A percentile compares a stretch with the other conserved stretches of the same genome.
These are phyloP conservation scores for Microbotryum lychnidis-dioicae DNA, from an alignment of 1,284 basidiomycete genomes.

Conservation along the genomic window DNA sequence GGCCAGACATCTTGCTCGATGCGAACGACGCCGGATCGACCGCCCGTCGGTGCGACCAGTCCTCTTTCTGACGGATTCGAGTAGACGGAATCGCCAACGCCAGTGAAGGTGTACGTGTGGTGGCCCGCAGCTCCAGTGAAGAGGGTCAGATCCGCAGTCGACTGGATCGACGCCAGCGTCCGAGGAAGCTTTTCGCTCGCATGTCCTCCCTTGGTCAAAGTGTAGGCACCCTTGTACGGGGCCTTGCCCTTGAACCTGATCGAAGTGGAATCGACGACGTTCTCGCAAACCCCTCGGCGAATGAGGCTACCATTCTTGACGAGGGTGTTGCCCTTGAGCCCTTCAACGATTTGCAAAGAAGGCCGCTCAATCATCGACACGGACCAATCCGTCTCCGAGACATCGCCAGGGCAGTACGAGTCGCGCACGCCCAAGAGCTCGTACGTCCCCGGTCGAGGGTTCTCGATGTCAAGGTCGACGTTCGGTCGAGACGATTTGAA, in stretches of 20 bases:
- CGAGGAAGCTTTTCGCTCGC: conserved; percentile 8
- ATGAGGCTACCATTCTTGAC: conserved; percentile 59
- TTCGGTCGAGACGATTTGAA: conserved; percentile 17
- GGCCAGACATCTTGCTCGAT: conserved; percentile 74
- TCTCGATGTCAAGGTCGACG: conserved; percentile 42
- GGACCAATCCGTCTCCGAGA: conserved; percentile 55
- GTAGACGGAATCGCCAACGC: conserved; percentile 81
- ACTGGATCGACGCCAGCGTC: conserved; percentile 28
- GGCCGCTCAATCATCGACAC: conserved; percentile 72
- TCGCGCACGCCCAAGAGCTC: conserved; percentile 67
- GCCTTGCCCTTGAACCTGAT: conserved; percentile 51
- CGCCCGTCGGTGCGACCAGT: conserved; percentile 42
- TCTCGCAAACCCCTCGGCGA: conserved; percentile 70
- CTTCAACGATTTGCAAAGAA: conserved; percentile 35
- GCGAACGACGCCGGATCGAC: conserved; percentile 33
- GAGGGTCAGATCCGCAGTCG: conserved; percentile 43
- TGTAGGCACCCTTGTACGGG: conserved; percentile 30
- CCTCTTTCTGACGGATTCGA: conserved; percentile 46
- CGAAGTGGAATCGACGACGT: conserved; percentile 66
- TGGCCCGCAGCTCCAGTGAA: conserved; percentile 68
- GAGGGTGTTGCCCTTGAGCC: conserved; percentile 42
- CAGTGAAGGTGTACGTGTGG: conserved; percentile 80
- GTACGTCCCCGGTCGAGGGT: conserved; percentile 52
- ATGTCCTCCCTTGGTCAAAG: conserved; percentile 26
- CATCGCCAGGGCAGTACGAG: conserved; percentile 69